phyloP scores from a whole-genome alignment of 257 asterid genomes.

The Petunia axillaris region DNA sequence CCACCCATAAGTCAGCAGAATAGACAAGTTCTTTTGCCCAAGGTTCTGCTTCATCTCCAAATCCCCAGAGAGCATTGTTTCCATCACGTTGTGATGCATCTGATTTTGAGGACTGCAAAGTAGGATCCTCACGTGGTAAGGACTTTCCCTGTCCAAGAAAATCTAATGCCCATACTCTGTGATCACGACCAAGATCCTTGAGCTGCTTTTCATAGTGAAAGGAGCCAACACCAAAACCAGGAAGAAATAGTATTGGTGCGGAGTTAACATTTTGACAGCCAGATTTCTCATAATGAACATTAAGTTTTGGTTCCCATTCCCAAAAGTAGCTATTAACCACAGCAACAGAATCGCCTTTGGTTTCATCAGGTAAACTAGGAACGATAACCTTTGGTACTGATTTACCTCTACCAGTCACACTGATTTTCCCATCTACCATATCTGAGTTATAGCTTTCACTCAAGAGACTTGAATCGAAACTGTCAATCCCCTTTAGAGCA shows the following conservation, averaged over 20 bases:
- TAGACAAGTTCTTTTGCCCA: constrained; percentile 89
- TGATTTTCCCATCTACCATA: constrained; percentile 56
- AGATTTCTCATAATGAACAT: constrained; percentile 77
- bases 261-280: constrained; percentile 73
- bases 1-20: constrained; percentile 88
- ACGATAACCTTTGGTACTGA: constrained; percentile 64
- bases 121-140: constrained; percentile 81
- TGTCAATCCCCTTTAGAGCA: constrained; percentile 43
- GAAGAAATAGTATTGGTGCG: constrained; percentile 83
- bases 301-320: constrained; percentile 89
- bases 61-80: constrained; percentile 68
- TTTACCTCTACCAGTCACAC: constrained; percentile 39
- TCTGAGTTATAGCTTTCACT: constrained; percentile 45
- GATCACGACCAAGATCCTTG: constrained; percentile 88
- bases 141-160: constrained; percentile 95
- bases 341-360: constrained; percentile 57
- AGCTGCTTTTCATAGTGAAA: constrained; percentile 91
- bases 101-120: constrained; percentile 43
- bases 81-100: constrained; percentile 39
- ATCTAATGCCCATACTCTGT: constrained; percentile 78
- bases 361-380: constrained; percentile 75
- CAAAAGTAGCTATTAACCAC: constrained; percentile 60
- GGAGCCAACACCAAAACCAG: constrained; percentile 97
- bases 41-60: constrained; percentile 79
- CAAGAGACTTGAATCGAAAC: constrained; percentile 44